Evolutionary conservation across 768 basidiomycete genomes (phyloP).

Genomic region (Termitomyces sp.): DNA sequence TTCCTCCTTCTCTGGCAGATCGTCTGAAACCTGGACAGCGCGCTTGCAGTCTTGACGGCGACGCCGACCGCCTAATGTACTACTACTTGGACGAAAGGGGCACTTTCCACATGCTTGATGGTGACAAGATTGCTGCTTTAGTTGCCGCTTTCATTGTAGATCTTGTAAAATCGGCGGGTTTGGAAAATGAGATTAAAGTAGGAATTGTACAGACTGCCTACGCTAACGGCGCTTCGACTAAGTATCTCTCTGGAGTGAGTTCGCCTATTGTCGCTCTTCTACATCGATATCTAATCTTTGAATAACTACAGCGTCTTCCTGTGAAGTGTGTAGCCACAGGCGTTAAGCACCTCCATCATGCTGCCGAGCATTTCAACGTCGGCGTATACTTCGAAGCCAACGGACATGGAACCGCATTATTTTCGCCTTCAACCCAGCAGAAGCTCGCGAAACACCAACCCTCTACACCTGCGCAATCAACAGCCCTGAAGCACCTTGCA

Average conservation of each 20-base stretch:
- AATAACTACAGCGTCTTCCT: constrained; percentile 65
- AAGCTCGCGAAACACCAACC: constrained; percentile 61
- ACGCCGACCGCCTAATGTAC: constrained; percentile 96
- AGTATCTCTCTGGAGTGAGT: constrained; percentile 76
- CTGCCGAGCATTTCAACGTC: constrained; percentile 87
- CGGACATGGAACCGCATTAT: constrained; percentile 95
- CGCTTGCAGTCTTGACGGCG: constrained; percentile 93
- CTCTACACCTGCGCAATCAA: constrained; percentile 76
- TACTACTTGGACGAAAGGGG: constrained; percentile 80
- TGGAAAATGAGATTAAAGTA: constrained; percentile 73
- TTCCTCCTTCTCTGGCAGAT: constrained; percentile 71
- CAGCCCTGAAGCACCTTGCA: constrained; percentile 69
- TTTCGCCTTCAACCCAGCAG: constrained; percentile 71
- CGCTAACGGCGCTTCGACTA: constrained; percentile 95
- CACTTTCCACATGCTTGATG: constrained; percentile 89
- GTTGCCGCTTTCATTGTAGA: constrained; percentile 92
- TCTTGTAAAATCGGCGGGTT: constrained; percentile 77
- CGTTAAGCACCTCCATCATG: constrained; percentile 97
- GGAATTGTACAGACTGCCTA: constrained; percentile 99
- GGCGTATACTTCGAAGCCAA: constrained; percentile 99
- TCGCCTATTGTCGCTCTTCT: background rate
- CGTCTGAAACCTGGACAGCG: constrained; percentile 67
- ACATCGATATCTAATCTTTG: background rate
- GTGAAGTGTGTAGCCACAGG: constrained; percentile 95
- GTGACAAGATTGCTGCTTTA: constrained; percentile 95